Base-by-base conservation (phyloP, 2,329 filamentous ascomycete genomes). In the Sphaerulina vaccinii region DNA sequence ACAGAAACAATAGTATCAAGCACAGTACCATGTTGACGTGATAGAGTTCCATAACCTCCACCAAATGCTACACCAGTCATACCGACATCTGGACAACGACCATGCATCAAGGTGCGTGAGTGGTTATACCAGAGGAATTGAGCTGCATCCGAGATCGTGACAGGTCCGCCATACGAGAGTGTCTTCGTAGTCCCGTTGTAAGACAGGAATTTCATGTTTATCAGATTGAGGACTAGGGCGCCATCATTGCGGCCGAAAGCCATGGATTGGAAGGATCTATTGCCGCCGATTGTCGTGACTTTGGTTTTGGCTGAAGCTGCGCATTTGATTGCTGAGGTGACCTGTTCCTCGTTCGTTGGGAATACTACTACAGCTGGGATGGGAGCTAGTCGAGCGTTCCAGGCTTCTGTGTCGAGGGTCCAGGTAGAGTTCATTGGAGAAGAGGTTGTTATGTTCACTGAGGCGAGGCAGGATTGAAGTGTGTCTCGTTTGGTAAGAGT, bases 341-440 rank as follows among this genome's bases (percentile, higher is more conserved):
- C 49, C 13, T 51, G 21, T 3, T 29, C 33, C 5, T 23, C 36
- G 19, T 23, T 36, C n/a, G 27, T 29, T 9, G 49, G 49, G 21
- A 51, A 51, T 21, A 41, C 42, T 21, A 51, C 21, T 4, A 41
- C 49, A 10, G 49, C 33, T 15, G 49, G 49, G 23, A 45, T 13
- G 27, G 27, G 27, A 10, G 27, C 6, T 10, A 32, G 4, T 2
- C 27, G 27, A 10, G 27, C 27, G 7, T 32, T 32, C 27, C 27
- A 32, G 8, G 27, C 27, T 32, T 32, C 27, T 3, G 27, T 8
- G 27, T 32, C 27, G 5, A 32, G 27, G 27, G 27, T 11, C 27
- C 27, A 32, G 7, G 10, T 32, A 13, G 27, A 32, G n/a, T 32
- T 32, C 10, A 13, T 11, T 11, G 27, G 27, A 9, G n/a, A 4